phyloP scores from a whole-genome alignment of 1,284 basidiomycete genomes.

The Wolfiporia cocos region DNA sequence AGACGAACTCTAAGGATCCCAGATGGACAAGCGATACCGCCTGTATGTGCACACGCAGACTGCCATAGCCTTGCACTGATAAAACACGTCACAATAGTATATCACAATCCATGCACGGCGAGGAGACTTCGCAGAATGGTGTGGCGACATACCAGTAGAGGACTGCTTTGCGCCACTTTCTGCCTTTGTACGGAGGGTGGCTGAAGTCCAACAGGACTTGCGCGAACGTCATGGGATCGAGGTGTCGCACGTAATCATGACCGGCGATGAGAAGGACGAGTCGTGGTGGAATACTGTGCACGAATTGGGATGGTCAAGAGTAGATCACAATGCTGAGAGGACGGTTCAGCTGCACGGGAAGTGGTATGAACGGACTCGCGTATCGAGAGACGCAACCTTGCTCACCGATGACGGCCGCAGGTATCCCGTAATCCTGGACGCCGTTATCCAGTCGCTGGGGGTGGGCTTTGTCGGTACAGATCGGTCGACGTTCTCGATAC shows the following conservation, averaged over 20 bases:
- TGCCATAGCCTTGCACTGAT: background rate
- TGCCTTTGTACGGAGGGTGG: slow-evolving; percentile 31
- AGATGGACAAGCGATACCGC: slow-evolving; percentile 19
- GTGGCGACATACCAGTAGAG: slow-evolving; percentile 19
- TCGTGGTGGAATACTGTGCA: slow-evolving; percentile 58
- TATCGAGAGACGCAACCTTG: no score
- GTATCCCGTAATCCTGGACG: slow-evolving; percentile 64
- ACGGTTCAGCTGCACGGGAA: slow-evolving; percentile 45
- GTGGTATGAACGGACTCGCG: slow-evolving; percentile 44
- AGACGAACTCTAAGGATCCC: slow-evolving; percentile 18
- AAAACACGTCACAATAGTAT: slow-evolving; percentile 22
- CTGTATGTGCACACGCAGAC: slow-evolving; percentile 10
- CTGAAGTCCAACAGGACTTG: slow-evolving; percentile 35
- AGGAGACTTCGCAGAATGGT: slow-evolving; percentile 37
- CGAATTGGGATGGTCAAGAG: slow-evolving; percentile 47
- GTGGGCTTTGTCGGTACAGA: slow-evolving; percentile 64
- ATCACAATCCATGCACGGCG: slow-evolving; percentile 43
- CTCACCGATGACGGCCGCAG: slow-evolving; percentile 23
- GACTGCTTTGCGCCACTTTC: slow-evolving; percentile 38
- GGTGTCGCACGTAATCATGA: slow-evolving; percentile 52
- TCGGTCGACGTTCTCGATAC: slow-evolving; percentile 56
- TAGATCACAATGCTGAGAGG: slow-evolving; percentile 41
- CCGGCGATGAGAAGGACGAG: slow-evolving; percentile 60
- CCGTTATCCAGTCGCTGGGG: slow-evolving; percentile 56
- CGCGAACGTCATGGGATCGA: slow-evolving; percentile 33